Evolutionary conservation across 441 rosid genomes (phyloP).

Genomic region (Sinapis alba): DNA sequence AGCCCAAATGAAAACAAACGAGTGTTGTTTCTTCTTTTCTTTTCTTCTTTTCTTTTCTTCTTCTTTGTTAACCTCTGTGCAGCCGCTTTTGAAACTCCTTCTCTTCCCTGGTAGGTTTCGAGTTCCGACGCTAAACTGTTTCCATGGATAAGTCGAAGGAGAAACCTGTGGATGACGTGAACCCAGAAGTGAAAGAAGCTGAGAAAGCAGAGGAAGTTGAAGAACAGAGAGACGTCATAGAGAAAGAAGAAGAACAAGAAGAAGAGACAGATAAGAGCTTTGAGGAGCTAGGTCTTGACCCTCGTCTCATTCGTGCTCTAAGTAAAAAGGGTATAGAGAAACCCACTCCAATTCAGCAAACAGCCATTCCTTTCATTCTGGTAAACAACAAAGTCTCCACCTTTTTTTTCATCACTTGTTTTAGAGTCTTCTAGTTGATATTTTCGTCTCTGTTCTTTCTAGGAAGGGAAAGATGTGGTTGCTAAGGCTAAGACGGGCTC

Average conservation of each 20-base stretch:
- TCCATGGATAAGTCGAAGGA: conserved; percentile 12
- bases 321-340: conserved; percentile 66
- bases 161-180: conserved; percentile 19
- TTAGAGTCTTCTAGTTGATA: conserved; percentile 5
- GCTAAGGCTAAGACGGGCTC: conserved; percentile 93
- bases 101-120: background rate
- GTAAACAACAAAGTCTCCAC: conserved; percentile 41
- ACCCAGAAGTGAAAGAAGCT: conserved; percentile 21
- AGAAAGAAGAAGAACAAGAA: conserved; percentile 15
- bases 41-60: background rate
- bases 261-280: conserved; percentile 51
- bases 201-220: conserved; percentile 30
- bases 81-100: background rate
- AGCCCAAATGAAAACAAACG: background rate
- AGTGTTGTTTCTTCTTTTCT: background rate
- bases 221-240: conserved; percentile 29
- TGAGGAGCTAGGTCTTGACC: conserved; percentile 63
- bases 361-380: conserved; percentile 75
- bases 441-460: background rate
- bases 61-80: background rate
- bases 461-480: conserved; percentile 95
- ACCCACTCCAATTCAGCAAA: conserved; percentile 78
- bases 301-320: conserved; percentile 70
- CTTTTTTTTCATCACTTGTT: background rate
- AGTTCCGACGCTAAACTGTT: background rate